Evolutionary conservation across 225 moss, liverwort and hornwort species (phyloP).

Genomic region (Physcomitrellopsis africana): DNA sequence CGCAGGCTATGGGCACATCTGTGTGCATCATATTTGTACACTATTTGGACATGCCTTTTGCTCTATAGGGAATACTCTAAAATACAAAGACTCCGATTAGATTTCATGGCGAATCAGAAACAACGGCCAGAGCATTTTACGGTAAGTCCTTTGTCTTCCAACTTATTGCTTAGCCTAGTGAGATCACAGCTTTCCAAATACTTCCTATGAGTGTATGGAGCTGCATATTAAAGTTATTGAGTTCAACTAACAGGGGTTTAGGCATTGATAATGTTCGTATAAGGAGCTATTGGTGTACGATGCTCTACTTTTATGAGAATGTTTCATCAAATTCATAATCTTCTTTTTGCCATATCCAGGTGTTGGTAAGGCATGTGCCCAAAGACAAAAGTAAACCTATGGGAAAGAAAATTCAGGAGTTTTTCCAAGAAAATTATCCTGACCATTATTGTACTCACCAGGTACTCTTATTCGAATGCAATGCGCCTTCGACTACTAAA

Average conservation of each 20-base stretch:
- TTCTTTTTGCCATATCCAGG: conserved; percentile 43
- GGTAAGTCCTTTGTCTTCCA: conserved; percentile 31
- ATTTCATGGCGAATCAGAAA: conserved; percentile 62
- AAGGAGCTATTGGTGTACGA: conserved; percentile 18
- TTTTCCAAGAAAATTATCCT: conserved; percentile 60
- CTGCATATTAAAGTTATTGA: conserved; percentile 12
- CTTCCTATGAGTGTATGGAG: conserved; percentile 9
- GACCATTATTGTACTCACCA: conserved; percentile 66
- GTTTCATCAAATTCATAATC: conserved; percentile 14
- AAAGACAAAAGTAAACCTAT: conserved; percentile 47
- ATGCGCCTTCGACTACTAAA: not conserved
- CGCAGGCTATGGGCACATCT: conserved; percentile 85
- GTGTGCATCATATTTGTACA: conserved; percentile 71
- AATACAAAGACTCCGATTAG: conserved; percentile 60
- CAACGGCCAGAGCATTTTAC: conserved; percentile 75
- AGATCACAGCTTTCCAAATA: conserved; percentile 12
- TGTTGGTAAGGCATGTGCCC: conserved; percentile 76
- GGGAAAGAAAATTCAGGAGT: conserved; percentile 53
- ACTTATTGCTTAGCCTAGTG: not conserved
- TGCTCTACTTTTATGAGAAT: conserved; percentile 18
- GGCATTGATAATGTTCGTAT: not conserved
- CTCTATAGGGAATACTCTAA: conserved; percentile 63
- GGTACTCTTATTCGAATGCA: conserved; percentile 41
- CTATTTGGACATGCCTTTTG: conserved; percentile 68
- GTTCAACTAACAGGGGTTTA: not conserved